Base-by-base conservation (phyloP, 139 green algal genomes). In the Chlamydomonas sphaeroides region DNA sequence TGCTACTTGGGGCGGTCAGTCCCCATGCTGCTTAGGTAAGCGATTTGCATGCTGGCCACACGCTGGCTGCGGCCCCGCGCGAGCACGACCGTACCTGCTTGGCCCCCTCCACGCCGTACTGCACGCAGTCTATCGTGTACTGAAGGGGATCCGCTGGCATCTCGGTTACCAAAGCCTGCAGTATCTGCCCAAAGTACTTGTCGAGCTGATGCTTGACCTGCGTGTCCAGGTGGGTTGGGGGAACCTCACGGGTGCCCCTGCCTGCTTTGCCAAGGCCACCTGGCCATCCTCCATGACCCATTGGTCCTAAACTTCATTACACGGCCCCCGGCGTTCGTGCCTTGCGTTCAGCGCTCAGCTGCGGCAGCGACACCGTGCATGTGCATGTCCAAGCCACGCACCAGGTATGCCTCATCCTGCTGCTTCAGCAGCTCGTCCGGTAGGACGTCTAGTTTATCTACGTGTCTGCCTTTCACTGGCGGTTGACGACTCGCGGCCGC, bases 71-170 rank as follows among this genome's bases (percentile, higher is more conserved):
- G 45, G 45, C 45, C 45, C 45, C 45, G 10, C 10, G 45, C 45
- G 14, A 51, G 45, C 45, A 51, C n/a, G 39, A 14, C 2, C 78
- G 11, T 65, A 89, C 85, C 80, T 89, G 85, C 42, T 79, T 79
- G 17, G 86, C 80, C 33, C 84, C 69, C 14, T 87, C 86, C 15
- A 61, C 45, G 39, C 78, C 76, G 71, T 81, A 89, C 32, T 75
- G 38, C 20, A 89, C 68, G 32, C 51, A 57, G 63, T 89, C 86
- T 11, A 89, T 89, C 23, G 87, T 87, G 70, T 78, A 89, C 69
- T 89, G 86, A 11, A 89, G 36, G 0, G 86, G 80, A 62, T 89
- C 86, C 20, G 32, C 42, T 5, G 86, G 86, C 75, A 83, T 85
- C n/a, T 85, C 51, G 25, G 73, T 61, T 1, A 85, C 62, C 21